Percentiles rank a stretch among this genome's conserved stretches.
phyloP scores from a whole-genome alignment of 345 rosid genomes.

The Euphorbia lathyris region DNA sequence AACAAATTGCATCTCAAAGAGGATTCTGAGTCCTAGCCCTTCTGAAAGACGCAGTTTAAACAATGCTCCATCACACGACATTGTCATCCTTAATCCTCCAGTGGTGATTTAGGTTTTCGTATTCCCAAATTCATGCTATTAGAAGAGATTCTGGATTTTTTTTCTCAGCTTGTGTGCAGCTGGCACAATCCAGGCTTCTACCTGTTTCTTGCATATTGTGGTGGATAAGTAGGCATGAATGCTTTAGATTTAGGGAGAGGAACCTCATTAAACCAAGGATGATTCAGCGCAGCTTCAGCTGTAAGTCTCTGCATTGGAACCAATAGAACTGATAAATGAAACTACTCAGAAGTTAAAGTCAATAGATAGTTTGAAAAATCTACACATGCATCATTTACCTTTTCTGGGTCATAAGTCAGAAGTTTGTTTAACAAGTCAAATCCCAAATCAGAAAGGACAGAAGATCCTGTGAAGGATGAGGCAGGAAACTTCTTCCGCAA shows the following conservation, averaged over 20 bases:
- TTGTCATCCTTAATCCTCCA: constrained; percentile 5
- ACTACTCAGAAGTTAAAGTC: neutral
- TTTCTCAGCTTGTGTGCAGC: constrained; percentile 8
- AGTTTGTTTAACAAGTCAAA: constrained; percentile 71
- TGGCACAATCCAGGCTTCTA: constrained; percentile 15
- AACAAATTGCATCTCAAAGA: neutral
- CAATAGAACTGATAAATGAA: constrained; percentile 12
- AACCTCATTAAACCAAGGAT: constrained; percentile 76
- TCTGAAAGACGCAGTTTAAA: neutral
- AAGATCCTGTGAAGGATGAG: constrained; percentile 62
- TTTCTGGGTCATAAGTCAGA: constrained; percentile 67
- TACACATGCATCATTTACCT: constrained; percentile 36
- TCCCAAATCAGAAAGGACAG: constrained; percentile 75
- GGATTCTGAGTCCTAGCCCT: neutral
- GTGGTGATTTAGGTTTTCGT: neutral
- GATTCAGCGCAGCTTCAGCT: constrained; percentile 71
- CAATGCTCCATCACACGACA: neutral
- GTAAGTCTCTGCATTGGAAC: constrained; percentile 62
- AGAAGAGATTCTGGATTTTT: constrained; percentile 1
- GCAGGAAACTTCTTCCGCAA: constrained; percentile 83
- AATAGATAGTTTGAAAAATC: neutral
- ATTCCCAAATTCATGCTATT: neutral
- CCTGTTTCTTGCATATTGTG: constrained; percentile 34
- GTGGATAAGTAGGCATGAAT: constrained; percentile 73
- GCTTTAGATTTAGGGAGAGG: constrained; percentile 75